Percentiles rank a stretch among this genome's conserved stretches.
These are phyloP conservation scores for Debaryomyces nepalensis DNA, from an alignment of 1,139 yeast species.

Conservation along the genomic window DNA sequence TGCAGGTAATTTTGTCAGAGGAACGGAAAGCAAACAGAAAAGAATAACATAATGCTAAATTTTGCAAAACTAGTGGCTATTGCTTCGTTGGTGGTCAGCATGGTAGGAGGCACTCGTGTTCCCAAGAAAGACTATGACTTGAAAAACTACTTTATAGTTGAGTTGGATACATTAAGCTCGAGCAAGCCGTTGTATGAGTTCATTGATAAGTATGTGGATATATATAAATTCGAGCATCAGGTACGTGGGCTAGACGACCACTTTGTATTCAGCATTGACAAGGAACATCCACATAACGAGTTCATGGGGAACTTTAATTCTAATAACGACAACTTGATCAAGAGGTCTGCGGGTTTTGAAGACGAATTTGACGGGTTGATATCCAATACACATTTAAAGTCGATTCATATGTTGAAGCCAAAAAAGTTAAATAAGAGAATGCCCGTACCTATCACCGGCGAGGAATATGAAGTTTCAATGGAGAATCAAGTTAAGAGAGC, in stretches of 20 bases:
- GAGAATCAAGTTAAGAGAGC: conserved; percentile 20
- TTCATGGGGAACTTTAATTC: conserved; percentile 45
- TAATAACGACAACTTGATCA: conserved; percentile 30
- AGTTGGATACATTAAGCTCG: conserved; percentile 42
- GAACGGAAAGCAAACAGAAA: neutral
- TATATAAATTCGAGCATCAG: conserved; percentile 57
- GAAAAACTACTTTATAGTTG: conserved; percentile 62
- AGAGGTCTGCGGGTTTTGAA: conserved; percentile 33
- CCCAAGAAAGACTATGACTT: conserved; percentile 44
- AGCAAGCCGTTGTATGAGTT: conserved; percentile 36
- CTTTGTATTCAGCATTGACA: conserved; percentile 62
- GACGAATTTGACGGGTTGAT: conserved; percentile 34
- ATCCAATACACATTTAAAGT: conserved; percentile 34
- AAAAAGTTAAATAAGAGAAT: conserved; percentile 50
- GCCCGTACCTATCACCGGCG: conserved; percentile 37
- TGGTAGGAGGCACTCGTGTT: conserved; percentile 16
- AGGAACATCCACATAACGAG: conserved; percentile 37
- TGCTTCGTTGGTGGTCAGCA: neutral
- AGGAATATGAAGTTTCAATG: conserved; percentile 11
- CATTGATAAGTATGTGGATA: conserved; percentile 37
- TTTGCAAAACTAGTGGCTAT: conserved; percentile 4
- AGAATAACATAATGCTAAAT: conserved; percentile 1
- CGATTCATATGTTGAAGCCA: conserved; percentile 57
- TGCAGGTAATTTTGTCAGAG: conserved; percentile 6
- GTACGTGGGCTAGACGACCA: conserved; percentile 62